Conservation (phyloP, 1,284 basidiomycete genomes). For the Ceratobasidium sp. region DNA sequence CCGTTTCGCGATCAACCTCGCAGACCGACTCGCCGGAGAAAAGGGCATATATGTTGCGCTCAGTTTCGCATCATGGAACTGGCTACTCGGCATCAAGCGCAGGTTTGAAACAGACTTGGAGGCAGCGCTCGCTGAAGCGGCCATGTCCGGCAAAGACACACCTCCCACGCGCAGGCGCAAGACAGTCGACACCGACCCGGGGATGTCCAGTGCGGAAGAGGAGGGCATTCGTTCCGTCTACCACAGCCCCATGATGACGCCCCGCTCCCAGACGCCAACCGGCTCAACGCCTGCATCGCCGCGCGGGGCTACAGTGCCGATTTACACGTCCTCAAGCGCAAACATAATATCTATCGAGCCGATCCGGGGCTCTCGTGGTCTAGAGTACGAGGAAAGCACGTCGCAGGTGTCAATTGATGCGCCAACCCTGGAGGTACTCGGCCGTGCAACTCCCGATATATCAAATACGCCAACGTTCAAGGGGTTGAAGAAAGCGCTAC, state of each 20-base stretch:
- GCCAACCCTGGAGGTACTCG: slow-evolving; percentile 80
- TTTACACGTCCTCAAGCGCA: background rate
- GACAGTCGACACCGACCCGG: slow-evolving; percentile 29
- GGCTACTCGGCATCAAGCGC: slow-evolving; percentile 59
- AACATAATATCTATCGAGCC: slow-evolving; percentile 32
- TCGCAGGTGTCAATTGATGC: slow-evolving; percentile 47
- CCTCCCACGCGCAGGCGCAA: slow-evolving; percentile 19
- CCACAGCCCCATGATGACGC: slow-evolving; percentile 34
- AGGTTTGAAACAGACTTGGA: slow-evolving; percentile 36
- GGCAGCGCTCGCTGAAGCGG: slow-evolving; percentile 26
- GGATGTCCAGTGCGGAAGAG: slow-evolving; percentile 18
- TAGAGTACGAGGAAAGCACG: slow-evolving; percentile 38
- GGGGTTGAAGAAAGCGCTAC: slow-evolving; percentile 81
- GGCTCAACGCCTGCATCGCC: slow-evolving; percentile 32
- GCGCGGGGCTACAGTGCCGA: slow-evolving; percentile 19
- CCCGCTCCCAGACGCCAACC: slow-evolving; percentile 26
- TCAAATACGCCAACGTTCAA: slow-evolving; percentile 64
- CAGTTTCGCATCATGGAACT: slow-evolving; percentile 80
- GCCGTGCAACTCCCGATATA: slow-evolving; percentile 87
- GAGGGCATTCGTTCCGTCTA: slow-evolving; percentile 26
- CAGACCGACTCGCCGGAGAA: slow-evolving; percentile 59
- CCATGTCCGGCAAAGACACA: slow-evolving; percentile 5
- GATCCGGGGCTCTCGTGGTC: slow-evolving; percentile 31
- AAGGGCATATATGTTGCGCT: slow-evolving; percentile 80
- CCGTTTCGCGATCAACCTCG: slow-evolving; percentile 78